A percentile compares a stretch with the other conserved stretches of the same genome.
phyloP scores from a whole-genome alignment of 768 basidiomycete species.

The Russula dissimulans region DNA sequence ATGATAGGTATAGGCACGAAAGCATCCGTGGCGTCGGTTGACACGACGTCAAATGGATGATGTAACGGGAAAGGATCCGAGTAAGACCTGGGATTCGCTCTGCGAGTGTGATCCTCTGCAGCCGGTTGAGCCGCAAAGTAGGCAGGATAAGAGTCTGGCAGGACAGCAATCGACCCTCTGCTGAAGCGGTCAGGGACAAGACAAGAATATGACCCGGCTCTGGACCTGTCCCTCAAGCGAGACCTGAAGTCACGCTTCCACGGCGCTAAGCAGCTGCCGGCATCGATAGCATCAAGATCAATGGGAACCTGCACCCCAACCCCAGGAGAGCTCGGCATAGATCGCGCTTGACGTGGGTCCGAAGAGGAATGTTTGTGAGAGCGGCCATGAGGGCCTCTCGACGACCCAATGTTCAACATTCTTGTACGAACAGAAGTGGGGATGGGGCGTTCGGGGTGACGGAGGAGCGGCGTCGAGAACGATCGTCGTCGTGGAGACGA shows the following conservation, averaged over 20 bases:
- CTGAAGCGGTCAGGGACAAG: slow-evolving; percentile 9
- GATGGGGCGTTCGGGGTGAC: not conserved
- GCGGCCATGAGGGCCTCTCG: slow-evolving; percentile 40
- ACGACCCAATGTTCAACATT: slow-evolving; percentile 33
- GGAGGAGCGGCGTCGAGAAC: not conserved
- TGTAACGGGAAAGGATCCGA: slow-evolving; percentile 52
- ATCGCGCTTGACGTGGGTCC: slow-evolving; percentile 18
- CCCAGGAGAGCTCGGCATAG: slow-evolving; percentile 12
- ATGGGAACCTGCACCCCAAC: not conserved
- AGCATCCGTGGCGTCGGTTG: slow-evolving; percentile 38
- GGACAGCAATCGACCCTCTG: not conserved
- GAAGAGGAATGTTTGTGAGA: slow-evolving; percentile 45
- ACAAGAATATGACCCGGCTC: slow-evolving; percentile 13
- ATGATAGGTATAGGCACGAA: slow-evolving; percentile 41
- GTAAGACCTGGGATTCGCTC: slow-evolving; percentile 48
- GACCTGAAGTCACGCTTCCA: slow-evolving; percentile 35
- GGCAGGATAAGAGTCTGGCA: slow-evolving; percentile 17
- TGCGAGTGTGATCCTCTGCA: slow-evolving; percentile 25
- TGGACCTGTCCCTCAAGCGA: slow-evolving; percentile 22
- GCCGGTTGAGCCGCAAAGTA: slow-evolving; percentile 13
- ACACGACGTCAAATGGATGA: slow-evolving; percentile 43
- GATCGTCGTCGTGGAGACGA: slow-evolving; percentile 1
- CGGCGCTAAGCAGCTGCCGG: slow-evolving; percentile 33
- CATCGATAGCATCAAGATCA: slow-evolving; percentile 23
- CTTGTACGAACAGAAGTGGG: slow-evolving; percentile 30